These are phyloP conservation scores for Clonostachys rosea DNA, from an alignment of 2,329 filamentous ascomycete genomes.

Conservation along the genomic window DNA sequence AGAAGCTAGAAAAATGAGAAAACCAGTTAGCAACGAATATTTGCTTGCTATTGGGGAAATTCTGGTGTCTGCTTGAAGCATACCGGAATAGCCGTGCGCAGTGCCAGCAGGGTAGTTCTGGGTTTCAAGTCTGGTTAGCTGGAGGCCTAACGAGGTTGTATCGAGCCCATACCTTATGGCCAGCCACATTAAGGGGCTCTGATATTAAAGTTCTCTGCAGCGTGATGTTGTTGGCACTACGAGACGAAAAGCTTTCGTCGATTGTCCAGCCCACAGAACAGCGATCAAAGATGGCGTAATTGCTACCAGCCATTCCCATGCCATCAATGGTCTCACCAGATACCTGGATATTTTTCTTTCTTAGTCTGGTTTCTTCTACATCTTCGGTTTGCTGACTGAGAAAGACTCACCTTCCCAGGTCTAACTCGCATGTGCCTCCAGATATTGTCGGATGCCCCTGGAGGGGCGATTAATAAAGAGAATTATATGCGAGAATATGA, in stretches of 20 bases:
- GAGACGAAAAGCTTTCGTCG: constrained; percentile 25
- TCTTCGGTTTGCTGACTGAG: no score
- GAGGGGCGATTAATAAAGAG: not conserved
- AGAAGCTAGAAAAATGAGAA: constrained; percentile 8
- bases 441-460: constrained; percentile 18
- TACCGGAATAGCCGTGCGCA: constrained; percentile 12
- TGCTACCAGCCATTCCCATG: constrained; percentile 25
- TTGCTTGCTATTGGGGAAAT: no score
- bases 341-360: no score
- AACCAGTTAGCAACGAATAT: not conserved
- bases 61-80: not conserved
- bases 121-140: not conserved
- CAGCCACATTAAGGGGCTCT: constrained; percentile 25
- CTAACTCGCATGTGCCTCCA: constrained; percentile 16
- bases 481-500: no score
- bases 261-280: constrained; percentile 26
- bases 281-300: constrained; percentile 24
- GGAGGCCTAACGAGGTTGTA: no score
- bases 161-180: constrained; percentile 10
- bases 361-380: no score
- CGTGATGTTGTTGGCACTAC: constrained; percentile 23
- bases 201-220: constrained; percentile 26
- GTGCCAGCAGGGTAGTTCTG: constrained; percentile 25
- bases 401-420: constrained; percentile 11
- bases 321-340: constrained; percentile 22